phyloP scores from a whole-genome alignment of 208 protist species.

The Wallacemonas sp. region DNA sequence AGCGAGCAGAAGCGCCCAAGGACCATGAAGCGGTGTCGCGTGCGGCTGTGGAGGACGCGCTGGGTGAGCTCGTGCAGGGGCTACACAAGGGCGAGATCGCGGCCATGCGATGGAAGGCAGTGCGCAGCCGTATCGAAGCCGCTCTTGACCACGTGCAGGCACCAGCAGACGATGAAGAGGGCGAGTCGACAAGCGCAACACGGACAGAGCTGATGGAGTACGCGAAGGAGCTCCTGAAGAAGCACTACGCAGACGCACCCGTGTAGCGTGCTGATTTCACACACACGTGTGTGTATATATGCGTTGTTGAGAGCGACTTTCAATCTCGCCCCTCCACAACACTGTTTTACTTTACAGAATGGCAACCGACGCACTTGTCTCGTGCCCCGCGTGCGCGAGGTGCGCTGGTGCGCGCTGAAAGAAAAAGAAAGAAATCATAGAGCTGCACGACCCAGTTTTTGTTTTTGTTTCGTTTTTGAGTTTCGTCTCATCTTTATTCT shows the following conservation, averaged over 20 bases:
- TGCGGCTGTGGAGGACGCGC: slow-evolving; percentile 25
- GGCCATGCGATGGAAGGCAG: slow-evolving; percentile 54
- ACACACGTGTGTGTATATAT: too few species aligned
- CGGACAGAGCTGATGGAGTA: slow-evolving; percentile 46
- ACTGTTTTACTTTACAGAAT: too few species aligned
- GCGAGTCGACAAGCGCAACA: not conserved
- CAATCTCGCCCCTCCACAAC: too few species aligned
- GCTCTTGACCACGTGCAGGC: slow-evolving; percentile 21
- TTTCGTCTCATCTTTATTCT: slow-evolving; percentile 4
- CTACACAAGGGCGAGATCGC: slow-evolving; percentile 54
- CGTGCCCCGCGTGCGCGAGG: too few species aligned
- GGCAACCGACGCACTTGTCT: too few species aligned
- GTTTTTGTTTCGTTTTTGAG: slow-evolving; percentile 11
- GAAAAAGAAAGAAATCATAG: slow-evolving; percentile 14
- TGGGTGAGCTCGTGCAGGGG: slow-evolving; percentile 37
- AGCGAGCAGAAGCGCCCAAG: not conserved
- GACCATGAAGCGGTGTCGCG: not conserved
- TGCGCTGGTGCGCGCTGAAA: not conserved
- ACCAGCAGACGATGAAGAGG: not conserved
- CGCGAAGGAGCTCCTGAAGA: slow-evolving; percentile 48
- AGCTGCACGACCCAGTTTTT: slow-evolving; percentile 11
- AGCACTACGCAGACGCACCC: slow-evolving; percentile 5
- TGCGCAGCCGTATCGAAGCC: slow-evolving; percentile 35
- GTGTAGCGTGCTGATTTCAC: not conserved
- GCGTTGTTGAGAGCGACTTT: too few species aligned